Conservation (phyloP, 768 basidiomycete species). For the Phylloporus sp. region DNA sequence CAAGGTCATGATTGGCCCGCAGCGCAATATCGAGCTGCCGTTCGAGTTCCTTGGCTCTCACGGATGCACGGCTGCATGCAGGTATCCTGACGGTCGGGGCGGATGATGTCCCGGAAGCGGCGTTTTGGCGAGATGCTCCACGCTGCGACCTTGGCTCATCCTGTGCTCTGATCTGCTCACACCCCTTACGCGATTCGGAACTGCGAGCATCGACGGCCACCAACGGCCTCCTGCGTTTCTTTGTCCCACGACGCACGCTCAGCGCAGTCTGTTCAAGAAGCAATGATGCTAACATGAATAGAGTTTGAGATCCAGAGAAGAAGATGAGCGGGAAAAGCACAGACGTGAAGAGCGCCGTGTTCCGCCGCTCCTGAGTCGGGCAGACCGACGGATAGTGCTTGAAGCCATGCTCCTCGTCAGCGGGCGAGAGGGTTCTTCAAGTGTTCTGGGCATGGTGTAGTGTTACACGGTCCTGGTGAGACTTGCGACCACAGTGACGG, state of each 20-base stretch:
- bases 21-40: slow-evolving; percentile 37
- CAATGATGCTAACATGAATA: slow-evolving; percentile 8
- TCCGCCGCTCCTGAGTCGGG: slow-evolving; percentile 11
- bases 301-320: slow-evolving; percentile 1
- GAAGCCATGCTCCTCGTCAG: slow-evolving; percentile 26
- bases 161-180: slow-evolving; percentile 10
- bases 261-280: background rate
- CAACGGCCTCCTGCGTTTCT: slow-evolving; percentile 8
- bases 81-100: background rate
- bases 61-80: slow-evolving; percentile 35
- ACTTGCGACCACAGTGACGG: background rate
- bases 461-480: background rate
- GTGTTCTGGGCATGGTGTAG: slow-evolving; percentile 17
- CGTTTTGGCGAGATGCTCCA: slow-evolving; percentile 2
- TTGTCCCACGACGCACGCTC: background rate
- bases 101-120: background rate
- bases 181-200: slow-evolving; percentile 10
- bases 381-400: slow-evolving; percentile 18
- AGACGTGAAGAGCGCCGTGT: slow-evolving; percentile 9
- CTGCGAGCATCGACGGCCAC: background rate
- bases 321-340: slow-evolving; percentile 4
- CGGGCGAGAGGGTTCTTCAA: slow-evolving; percentile 10
- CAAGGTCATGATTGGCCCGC: slow-evolving; percentile 41
- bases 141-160: background rate
- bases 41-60: slow-evolving; percentile 41